phyloP scores from a whole-genome alignment of 1,284 basidiomycete genomes.

The Boletellus deceptivus region DNA sequence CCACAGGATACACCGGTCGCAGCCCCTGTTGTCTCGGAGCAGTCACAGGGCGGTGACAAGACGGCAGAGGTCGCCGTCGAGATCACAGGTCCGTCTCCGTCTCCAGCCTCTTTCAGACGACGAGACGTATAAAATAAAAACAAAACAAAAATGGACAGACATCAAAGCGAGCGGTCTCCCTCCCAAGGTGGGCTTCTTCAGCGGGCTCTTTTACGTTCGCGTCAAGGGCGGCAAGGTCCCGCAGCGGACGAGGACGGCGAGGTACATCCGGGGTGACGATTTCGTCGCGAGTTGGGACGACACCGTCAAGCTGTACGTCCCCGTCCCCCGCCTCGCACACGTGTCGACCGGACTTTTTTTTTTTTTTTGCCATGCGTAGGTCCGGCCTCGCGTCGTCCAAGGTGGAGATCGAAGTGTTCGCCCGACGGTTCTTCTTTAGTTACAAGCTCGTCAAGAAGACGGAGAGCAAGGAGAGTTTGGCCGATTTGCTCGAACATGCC shows the following conservation, averaged over 20 bases:
- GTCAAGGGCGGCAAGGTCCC: slow-evolving; percentile 29
- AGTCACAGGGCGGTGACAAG: slow-evolving; percentile 1
- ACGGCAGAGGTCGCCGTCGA: slow-evolving; percentile 24
- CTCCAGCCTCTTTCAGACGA: too few species aligned
- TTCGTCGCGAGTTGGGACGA: slow-evolving; percentile 30
- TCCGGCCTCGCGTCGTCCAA: slow-evolving; percentile 33
- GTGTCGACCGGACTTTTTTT: too few species aligned
- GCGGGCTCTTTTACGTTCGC: slow-evolving; percentile 27
- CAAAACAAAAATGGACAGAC: slow-evolving; percentile 12
- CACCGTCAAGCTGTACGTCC: slow-evolving; percentile 26
- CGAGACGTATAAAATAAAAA: too few species aligned
- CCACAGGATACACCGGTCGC: slow-evolving; percentile 5
- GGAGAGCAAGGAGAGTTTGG: slow-evolving; percentile 33
- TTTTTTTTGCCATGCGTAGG: slow-evolving; percentile 10
- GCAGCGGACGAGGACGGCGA: slow-evolving; percentile 29
- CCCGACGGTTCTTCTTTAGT: slow-evolving; percentile 32
- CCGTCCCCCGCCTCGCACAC: background rate
- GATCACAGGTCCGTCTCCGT: slow-evolving; percentile 31
- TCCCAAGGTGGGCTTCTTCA: slow-evolving; percentile 30
- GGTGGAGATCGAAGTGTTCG: slow-evolving; percentile 34
- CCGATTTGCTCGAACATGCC: slow-evolving; percentile 31
- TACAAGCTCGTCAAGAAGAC: slow-evolving; percentile 36
- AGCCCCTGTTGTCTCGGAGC: background rate
- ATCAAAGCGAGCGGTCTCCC: slow-evolving; percentile 35
- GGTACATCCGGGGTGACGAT: slow-evolving; percentile 24